Percentiles rank a stretch among this genome's conserved stretches.
Conservation (phyloP, 495 filamentous ascomycete species). For the Penicillium alfredii region DNA sequence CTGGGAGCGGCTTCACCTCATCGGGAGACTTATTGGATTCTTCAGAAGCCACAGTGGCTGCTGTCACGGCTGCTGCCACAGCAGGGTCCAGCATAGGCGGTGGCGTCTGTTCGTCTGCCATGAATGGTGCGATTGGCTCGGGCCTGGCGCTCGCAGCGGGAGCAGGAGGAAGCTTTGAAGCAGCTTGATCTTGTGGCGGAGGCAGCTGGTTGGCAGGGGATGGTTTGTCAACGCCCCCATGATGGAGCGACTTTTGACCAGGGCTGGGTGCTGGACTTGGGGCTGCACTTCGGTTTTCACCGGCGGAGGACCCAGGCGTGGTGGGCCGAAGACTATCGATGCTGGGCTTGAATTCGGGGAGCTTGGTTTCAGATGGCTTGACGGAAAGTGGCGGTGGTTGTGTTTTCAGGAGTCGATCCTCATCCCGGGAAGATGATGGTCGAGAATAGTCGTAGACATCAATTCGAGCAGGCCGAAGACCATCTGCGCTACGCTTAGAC, state of each 20-base stretch:
- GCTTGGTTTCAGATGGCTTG: not conserved
- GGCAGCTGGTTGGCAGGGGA: conserved; percentile 9
- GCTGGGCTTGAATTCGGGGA: not conserved
- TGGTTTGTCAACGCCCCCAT: conserved; percentile 17
- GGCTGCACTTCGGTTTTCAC: conserved; percentile 17
- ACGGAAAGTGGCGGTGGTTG: not conserved
- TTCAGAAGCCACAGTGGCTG: conserved; percentile 5
- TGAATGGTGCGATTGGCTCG: conserved; percentile 1
- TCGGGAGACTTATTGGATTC: conserved; percentile 1
- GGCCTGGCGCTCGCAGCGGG: not conserved
- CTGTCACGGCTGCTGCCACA: conserved; percentile 15
- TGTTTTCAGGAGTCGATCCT: not conserved
- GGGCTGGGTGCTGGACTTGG: conserved; percentile 22
- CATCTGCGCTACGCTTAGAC: conserved; percentile 25
- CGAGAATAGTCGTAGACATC: too few species aligned
- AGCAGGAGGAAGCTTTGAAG: conserved; percentile 3
- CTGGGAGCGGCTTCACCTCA: too few species aligned
- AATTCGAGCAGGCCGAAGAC: conserved; percentile 24
- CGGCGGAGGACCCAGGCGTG: conserved; percentile 24
- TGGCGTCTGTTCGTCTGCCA: conserved; percentile 4
- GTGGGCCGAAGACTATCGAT: conserved; percentile 3
- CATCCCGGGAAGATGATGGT: conserved; percentile 6
- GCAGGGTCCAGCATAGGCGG: conserved; percentile 9
- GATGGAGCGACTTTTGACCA: conserved; percentile 22
- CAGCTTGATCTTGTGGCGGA: conserved; percentile 11